phyloP scores from a whole-genome alignment of 192 early-diverging fungal species.

The Phycomyces blakesleeanus region DNA sequence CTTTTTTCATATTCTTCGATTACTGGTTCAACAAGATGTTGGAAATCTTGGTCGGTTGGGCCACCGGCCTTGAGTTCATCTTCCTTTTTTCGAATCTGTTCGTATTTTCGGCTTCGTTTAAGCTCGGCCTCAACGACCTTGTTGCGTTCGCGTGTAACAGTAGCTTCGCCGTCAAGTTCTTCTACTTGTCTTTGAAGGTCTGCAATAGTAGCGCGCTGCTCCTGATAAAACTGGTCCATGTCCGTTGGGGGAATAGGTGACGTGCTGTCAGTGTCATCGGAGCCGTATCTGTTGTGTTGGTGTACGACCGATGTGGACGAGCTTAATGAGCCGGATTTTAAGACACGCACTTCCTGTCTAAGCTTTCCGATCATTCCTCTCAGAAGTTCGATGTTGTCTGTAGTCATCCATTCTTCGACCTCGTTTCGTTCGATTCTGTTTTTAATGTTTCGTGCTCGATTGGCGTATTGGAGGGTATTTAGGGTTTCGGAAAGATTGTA shows the following conservation, averaged over 20 bases:
- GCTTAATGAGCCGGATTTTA: constrained; percentile 28
- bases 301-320: constrained; percentile 2
- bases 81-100: constrained; percentile 10
- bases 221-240: constrained; percentile 20
- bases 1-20: constrained; percentile 71
- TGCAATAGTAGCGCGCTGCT: constrained; percentile 25
- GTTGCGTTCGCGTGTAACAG: constrained; percentile 28
- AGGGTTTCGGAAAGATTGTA: constrained; percentile 84
- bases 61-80: constrained; percentile 18
- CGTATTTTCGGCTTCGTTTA: constrained; percentile 3
- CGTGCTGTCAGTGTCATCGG: neutral
- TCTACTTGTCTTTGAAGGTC: constrained; percentile 35
- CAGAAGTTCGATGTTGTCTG: constrained; percentile 64
- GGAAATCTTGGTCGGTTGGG: constrained; percentile 26
- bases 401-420: constrained; percentile 59
- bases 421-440: constrained; percentile 46
- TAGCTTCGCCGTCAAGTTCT: constrained; percentile 28
- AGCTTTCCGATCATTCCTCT: constrained; percentile 61
- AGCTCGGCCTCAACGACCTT: constrained; percentile 25
- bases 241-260: neutral
- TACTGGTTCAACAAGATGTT: constrained; percentile 60
- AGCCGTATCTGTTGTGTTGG: neutral
- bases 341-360: constrained; percentile 47
- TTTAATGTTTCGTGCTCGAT: constrained; percentile 90
- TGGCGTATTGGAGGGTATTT: constrained; percentile 94